Conservation (phyloP, 352 stramenopile genomes). For the Pythium vanterpoolii region DNA sequence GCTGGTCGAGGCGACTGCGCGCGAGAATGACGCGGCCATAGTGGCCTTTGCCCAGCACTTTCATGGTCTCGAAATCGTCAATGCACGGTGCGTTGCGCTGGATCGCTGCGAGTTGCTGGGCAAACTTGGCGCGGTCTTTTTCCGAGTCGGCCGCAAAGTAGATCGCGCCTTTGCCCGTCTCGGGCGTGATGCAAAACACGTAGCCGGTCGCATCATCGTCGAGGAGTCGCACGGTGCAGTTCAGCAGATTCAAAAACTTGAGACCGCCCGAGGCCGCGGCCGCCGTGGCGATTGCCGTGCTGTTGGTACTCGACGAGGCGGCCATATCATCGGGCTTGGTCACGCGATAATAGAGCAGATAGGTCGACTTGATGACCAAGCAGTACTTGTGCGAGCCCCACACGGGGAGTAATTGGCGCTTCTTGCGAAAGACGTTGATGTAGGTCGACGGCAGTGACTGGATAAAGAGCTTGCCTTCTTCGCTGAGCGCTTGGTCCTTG, state of each 20-base stretch:
- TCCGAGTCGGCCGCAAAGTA: slow-evolving; percentile 80
- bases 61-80: slow-evolving; percentile 77
- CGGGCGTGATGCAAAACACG: slow-evolving; percentile 70
- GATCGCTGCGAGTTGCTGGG: slow-evolving; percentile 42
- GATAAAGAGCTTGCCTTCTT: slow-evolving; percentile 82
- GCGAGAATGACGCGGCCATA: slow-evolving; percentile 83
- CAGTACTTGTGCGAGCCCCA: slow-evolving; percentile 87
- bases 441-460: slow-evolving; percentile 82
- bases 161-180: slow-evolving; percentile 60
- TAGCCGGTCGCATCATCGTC: slow-evolving; percentile 74
- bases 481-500: slow-evolving; percentile 63
- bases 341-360: slow-evolving; percentile 79
- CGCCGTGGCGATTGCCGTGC: not conserved
- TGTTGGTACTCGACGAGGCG: slow-evolving; percentile 6
- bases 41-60: slow-evolving; percentile 78
- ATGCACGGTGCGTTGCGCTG: slow-evolving; percentile 51
- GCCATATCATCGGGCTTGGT: slow-evolving; percentile 45
- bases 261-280: slow-evolving; percentile 15
- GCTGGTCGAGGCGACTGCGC: slow-evolving; percentile 28
- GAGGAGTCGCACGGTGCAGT: slow-evolving; percentile 73
- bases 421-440: slow-evolving; percentile 84
- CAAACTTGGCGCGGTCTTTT: slow-evolving; percentile 84
- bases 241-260: slow-evolving; percentile 81
- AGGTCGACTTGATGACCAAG: slow-evolving; percentile 86
- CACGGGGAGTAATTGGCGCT: slow-evolving; percentile 68